Evolutionary conservation across 805 yeast genomes (phyloP).

Genomic region (Naumovozyma baii): DNA sequence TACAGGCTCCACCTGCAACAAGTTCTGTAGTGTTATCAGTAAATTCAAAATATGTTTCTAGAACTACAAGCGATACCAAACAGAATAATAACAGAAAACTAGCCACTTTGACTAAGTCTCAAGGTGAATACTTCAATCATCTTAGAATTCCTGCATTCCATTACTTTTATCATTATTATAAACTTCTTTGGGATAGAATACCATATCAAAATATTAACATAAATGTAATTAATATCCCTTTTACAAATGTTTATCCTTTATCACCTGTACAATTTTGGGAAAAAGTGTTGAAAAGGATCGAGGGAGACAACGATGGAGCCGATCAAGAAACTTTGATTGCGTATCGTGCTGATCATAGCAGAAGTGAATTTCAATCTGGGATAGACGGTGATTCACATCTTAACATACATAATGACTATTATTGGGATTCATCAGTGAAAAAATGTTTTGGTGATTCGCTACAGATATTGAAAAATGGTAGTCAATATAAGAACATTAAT

Average conservation of each 20-base stretch:
- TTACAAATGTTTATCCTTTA: constrained; percentile 27
- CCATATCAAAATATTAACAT: constrained; percentile 24
- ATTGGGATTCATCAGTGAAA: constrained; percentile 22
- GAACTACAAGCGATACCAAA: constrained; percentile 9
- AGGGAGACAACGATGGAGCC: background rate
- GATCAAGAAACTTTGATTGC: constrained; percentile 26
- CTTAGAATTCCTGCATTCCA: constrained; percentile 25
- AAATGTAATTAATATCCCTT: constrained; percentile 27
- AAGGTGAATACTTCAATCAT: constrained; percentile 16
- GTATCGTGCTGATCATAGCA: constrained; percentile 3
- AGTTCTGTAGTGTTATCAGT: constrained; percentile 21
- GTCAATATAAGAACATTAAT: constrained; percentile 2
- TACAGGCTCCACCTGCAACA: constrained; percentile 29
- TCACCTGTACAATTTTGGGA: constrained; percentile 22
- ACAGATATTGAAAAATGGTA: background rate
- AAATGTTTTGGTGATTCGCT: constrained; percentile 12
- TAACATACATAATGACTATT: constrained; percentile 10
- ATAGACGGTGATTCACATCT: background rate
- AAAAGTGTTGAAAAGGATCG: constrained; percentile 5
- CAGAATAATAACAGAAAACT: constrained; percentile 10
- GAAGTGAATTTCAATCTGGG: background rate
- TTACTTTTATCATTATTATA: constrained; percentile 23
- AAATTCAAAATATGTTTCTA: constrained; percentile 17
- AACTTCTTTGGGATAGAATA: constrained; percentile 24
- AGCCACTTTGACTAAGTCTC: constrained; percentile 18